phyloP scores from a whole-genome alignment of 176 grass and related monocot genomes.

The maize (Zea mays) region Zm-B73-REFERENCE-NAM-5.0 NC_050097.1:235130001-235130500 shows the following conservation, averaged over 20 bases:
- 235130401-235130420: conserved; percentile 67
- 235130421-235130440: conserved; percentile 71
- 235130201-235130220: conserved; percentile 70
- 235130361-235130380: conserved; percentile 89
- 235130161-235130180: conserved; percentile 87
- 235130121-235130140: background rate
- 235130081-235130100: background rate
- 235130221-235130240: conserved; percentile 81
- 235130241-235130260: conserved; percentile 87
- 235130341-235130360: conserved; percentile 84
- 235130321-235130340: conserved; percentile 91
- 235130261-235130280: conserved; percentile 84
- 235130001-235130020: conserved; percentile 96
- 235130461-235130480: conserved; percentile 77
- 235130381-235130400: conserved; percentile 77
- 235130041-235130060: conserved; percentile 80
- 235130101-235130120: background rate
- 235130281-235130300: conserved; percentile 71
- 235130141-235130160: conserved; percentile 51
- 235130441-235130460: conserved; percentile 84
- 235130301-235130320: conserved; percentile 99
- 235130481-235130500: conserved; percentile 80
- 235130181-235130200: conserved; percentile 62
- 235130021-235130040: conserved; percentile 63
- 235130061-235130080: conserved; percentile 47